Conservation (phyloP, 2,329 filamentous ascomycete genomes). For the Ophiognomonia clavigignenti-juglandacearum region DNA sequence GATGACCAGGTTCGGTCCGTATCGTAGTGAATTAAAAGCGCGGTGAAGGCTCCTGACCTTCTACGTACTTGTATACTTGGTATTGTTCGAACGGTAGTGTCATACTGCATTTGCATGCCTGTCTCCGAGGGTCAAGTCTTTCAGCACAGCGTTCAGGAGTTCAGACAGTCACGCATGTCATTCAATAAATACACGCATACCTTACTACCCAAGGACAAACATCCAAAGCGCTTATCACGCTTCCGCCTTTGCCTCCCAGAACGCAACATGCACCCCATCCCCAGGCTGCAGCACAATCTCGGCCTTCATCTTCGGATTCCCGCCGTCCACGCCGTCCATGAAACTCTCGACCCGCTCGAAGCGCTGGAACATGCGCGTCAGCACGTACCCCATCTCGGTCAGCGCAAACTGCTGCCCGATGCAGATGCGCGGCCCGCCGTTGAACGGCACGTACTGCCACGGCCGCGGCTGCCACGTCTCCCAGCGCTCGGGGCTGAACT, state of each 20-base stretch:
- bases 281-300: conserved; percentile 58
- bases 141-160: not conserved
- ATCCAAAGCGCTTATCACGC: not conserved
- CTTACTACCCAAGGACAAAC: not conserved
- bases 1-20: too few relatives aligned
- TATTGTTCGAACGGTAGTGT: too few relatives aligned
- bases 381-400: conserved; percentile 70
- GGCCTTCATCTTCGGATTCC: conserved; percentile 47
- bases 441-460: conserved; percentile 73
- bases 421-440: conserved; percentile 69
- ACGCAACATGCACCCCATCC: conserved; percentile 53
- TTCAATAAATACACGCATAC: not conserved
- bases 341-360: conserved; percentile 59
- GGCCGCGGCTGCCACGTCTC: conserved; percentile 55
- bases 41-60: too few relatives aligned
- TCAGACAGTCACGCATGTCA: not conserved
- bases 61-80: too few relatives aligned
- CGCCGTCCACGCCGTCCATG: conserved; percentile 51
- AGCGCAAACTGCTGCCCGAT: conserved; percentile 79
- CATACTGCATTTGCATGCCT: too few relatives aligned
- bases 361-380: conserved; percentile 67
- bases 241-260: conserved; percentile 41
- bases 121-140: not conserved
- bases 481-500: conserved; percentile 67
- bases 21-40: too few relatives aligned